These are phyloP conservation scores for Colletotrichum sp. DNA, from an alignment of 2,329 filamentous ascomycete genomes.

Conservation along the genomic window DNA sequence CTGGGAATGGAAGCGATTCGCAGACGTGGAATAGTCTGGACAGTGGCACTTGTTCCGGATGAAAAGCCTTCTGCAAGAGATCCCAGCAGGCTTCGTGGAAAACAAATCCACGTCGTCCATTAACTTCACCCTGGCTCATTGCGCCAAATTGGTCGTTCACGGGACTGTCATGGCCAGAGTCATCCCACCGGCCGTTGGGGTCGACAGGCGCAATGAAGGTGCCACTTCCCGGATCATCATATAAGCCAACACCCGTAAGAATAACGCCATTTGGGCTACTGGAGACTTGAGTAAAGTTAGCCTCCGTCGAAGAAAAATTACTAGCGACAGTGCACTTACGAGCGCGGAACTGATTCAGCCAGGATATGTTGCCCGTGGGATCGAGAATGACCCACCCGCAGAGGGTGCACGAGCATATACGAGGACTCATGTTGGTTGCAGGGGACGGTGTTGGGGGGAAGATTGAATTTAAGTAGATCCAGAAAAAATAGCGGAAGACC, in stretches of 20 bases:
- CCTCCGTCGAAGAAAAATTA: not conserved
- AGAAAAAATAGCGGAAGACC: no score
- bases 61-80: not conserved
- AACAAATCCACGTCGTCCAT: not conserved
- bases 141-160: not conserved
- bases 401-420: not conserved
- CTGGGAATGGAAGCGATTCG: not conserved
- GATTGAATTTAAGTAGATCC: no score
- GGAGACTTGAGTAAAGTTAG: not conserved
- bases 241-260: not conserved
- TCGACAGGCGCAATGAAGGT: not conserved
- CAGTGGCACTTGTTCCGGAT: not conserved
- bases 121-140: not conserved
- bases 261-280: fast-evolving
- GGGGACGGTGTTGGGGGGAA: no score
- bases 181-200: not conserved
- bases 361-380: not conserved
- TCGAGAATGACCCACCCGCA: not conserved
- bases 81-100: not conserved
- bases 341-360: not conserved
- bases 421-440: not conserved
- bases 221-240: not conserved
- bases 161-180: not conserved
- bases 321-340: not conserved
- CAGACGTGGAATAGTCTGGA: not conserved